Base-by-base conservation (phyloP, 2,329 filamentous ascomycete genomes). In the Penicillium sp. region DNA sequence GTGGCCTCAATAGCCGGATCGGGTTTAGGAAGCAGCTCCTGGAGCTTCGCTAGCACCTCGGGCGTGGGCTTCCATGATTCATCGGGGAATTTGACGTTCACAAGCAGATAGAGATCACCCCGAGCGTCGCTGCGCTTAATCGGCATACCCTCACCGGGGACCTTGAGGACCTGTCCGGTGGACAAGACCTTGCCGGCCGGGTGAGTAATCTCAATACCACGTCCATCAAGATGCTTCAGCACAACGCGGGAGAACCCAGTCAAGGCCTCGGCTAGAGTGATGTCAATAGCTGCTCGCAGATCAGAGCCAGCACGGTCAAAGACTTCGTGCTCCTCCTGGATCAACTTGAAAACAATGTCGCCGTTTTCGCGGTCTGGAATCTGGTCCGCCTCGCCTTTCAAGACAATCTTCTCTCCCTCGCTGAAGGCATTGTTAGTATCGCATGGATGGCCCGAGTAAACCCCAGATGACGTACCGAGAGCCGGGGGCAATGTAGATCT, bases 371-470 rank as follows among this genome's bases (percentile, higher is more conserved):
- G 90, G 71, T 93, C 92, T 0, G 94, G 94, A 46, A 89, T 82
- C 78, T 99, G 94, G 73, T 99, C 95, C 35, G 94, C 95, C 78
- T 99, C 95, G 62, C 94, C 94, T 74, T 96, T 89, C 4, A 99
- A 83, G 10, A 93, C 86, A 70, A 99, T 97, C 67, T 88, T 88
- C 73, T 99, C 94, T 66, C 93, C 93, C 75, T 96, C 81, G 62
- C 85, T 82, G 16, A 16, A 28, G 4, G 14, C 10, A 26, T 25
- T 42, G 28, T 49, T 3, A 54, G 57, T n/a, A 49, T 2, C 6
- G 13, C 30, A 7, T 19, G 10, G 16, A 40, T 6, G 22, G 14
- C 11, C 16, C 16, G 8, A 22, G 5, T 6, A 4, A 57, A 57
- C 30, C 40, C 43, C 30, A 55, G 46, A 30, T 19, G 10, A 68